Conservation (phyloP, 768 basidiomycete genomes). For the Amylocystis lapponica region DNA sequence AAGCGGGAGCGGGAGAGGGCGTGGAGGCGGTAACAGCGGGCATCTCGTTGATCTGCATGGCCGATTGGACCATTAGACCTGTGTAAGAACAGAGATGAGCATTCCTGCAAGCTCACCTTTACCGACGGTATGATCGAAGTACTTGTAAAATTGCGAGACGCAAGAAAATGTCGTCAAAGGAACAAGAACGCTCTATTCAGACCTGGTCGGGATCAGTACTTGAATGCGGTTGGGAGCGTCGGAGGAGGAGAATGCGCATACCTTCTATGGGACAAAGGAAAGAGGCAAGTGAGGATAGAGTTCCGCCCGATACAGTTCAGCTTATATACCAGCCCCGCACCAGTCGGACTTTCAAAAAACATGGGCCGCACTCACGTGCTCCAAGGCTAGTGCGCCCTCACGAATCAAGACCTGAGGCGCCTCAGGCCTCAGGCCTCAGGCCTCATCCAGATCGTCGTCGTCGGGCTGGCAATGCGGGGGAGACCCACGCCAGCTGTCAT, state of each 20-base stretch:
- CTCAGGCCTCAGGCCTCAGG: too few relatives aligned
- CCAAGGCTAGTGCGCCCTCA: too few relatives aligned
- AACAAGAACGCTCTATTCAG: conserved; percentile 59
- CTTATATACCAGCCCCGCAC: conserved; percentile 19
- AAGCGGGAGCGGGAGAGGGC: conserved; percentile 58
- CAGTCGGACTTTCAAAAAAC: conserved; percentile 21
- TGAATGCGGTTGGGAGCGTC: too few relatives aligned
- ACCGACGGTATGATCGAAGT: conserved; percentile 19
- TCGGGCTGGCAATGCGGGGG: too few relatives aligned
- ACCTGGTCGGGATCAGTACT: conserved; percentile 35
- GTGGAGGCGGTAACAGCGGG: conserved; percentile 70
- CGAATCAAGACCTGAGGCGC: neutral
- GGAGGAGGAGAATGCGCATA: conserved; percentile 8
- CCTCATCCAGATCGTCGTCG: too few relatives aligned
- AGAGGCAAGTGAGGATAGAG: conserved; percentile 33
- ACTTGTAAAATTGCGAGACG: conserved; percentile 39
- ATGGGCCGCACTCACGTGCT: conserved; percentile 16
- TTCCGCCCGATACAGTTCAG: conserved; percentile 11
- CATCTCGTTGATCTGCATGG: conserved; percentile 58
- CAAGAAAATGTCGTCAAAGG: conserved; percentile 42
- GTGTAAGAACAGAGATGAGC: neutral
- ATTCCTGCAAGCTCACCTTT: conserved; percentile 17
- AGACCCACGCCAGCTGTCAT: too few relatives aligned
- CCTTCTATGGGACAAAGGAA: conserved; percentile 32
- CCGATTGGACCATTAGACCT: conserved; percentile 10